phyloP scores from a whole-genome alignment of 2,329 filamentous ascomycete genomes.

The Venturia nashicola region DNA sequence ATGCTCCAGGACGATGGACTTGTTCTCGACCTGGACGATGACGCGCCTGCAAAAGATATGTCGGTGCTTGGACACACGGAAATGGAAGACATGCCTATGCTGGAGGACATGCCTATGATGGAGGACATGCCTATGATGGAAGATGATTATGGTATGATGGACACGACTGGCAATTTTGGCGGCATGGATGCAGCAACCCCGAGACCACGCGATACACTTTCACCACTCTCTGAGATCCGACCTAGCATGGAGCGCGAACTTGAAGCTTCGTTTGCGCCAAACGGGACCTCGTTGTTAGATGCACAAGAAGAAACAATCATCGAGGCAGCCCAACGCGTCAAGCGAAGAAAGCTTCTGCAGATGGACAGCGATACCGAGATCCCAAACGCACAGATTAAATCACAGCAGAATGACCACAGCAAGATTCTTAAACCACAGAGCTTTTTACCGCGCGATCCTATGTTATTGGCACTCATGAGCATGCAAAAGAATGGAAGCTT shows the following conservation, averaged over 20 bases:
- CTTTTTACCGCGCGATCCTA: conserved; percentile 77
- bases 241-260: conserved; percentile 47
- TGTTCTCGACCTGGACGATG: conserved; percentile 34
- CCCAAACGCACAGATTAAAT: conserved; percentile 64
- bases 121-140: conserved; percentile 31
- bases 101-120: conserved; percentile 13
- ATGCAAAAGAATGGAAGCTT: conserved; percentile 89
- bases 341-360: conserved; percentile 69
- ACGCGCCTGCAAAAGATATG: conserved; percentile 17
- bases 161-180: conserved; percentile 1
- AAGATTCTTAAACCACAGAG: conserved; percentile 73
- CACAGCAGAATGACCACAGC: conserved; percentile 73
- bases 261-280: conserved; percentile 38
- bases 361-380: conserved; percentile 75
- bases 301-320: conserved; percentile 40
- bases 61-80: conserved; percentile 22
- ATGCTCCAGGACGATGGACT: conserved; percentile 36
- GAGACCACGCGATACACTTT: conserved; percentile 33
- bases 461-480: conserved; percentile 76
- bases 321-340: conserved; percentile 51
- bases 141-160: conserved; percentile 5
- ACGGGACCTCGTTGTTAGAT: conserved; percentile 18
- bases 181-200: conserved; percentile 10
- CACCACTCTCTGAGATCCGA: conserved; percentile 42
- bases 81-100: conserved; percentile 33